Conservation (phyloP, 805 yeast genomes). For the Yamadazyma endophytica region DNA sequence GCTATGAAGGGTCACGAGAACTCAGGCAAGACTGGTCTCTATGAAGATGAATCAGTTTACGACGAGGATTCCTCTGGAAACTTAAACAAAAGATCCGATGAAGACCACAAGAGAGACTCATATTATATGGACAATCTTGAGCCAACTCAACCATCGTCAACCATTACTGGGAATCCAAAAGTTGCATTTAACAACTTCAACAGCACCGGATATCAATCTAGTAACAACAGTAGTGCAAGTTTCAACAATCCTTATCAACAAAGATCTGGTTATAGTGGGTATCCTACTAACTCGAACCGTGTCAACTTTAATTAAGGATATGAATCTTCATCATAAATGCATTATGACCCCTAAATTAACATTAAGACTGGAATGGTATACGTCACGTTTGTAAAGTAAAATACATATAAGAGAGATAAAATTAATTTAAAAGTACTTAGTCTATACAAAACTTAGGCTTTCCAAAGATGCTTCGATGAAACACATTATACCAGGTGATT, state of each 20-base stretch:
- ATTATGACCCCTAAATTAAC: neutral
- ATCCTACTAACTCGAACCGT: constrained; percentile 6
- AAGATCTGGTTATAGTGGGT: constrained; percentile 9
- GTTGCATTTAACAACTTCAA: constrained; percentile 14
- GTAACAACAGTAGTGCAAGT: constrained; percentile 8
- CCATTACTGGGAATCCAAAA: constrained; percentile 39
- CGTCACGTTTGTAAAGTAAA: neutral
- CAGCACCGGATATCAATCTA: constrained; percentile 7
- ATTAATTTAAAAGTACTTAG: constrained; percentile 1
- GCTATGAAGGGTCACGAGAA: constrained; percentile 61
- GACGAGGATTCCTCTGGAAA: constrained; percentile 23
- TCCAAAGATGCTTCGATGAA: constrained; percentile 49
- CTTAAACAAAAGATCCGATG: constrained; percentile 10
- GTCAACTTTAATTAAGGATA: constrained; percentile 9
- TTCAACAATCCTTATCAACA: constrained; percentile 14
- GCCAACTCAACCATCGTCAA: constrained; percentile 41
- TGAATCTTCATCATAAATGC: neutral
- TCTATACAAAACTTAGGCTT: constrained; percentile 34
- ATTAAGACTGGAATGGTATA: too few relatives aligned
- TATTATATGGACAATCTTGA: constrained; percentile 22
- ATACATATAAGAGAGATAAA: neutral
- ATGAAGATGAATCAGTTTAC: constrained; percentile 27
- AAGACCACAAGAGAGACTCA: constrained; percentile 22
- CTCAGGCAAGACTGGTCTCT: constrained; percentile 18
- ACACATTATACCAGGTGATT: constrained; percentile 50